Evolutionary conservation across 2,329 filamentous ascomycete genomes (phyloP).

Genomic region (Cladophialophora immunda): DNA sequence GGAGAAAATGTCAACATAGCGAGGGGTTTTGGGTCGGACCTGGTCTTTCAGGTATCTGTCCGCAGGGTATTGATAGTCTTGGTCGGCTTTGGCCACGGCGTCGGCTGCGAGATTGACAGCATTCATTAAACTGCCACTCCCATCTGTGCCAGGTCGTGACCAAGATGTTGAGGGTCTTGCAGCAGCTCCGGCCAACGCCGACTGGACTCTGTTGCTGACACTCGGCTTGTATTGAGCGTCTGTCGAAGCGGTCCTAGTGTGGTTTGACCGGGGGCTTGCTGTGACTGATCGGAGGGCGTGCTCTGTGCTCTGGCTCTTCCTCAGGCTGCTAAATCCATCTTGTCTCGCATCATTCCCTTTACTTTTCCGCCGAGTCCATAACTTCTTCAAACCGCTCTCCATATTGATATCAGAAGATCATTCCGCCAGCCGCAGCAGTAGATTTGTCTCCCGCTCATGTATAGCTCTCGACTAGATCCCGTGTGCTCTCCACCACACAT

Average conservation of each 20-base stretch:
- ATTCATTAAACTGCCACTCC: slow-evolving; percentile 38
- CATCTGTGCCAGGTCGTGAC: slow-evolving; percentile 37
- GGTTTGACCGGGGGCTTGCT: slow-evolving; percentile 17
- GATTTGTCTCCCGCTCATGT: slow-evolving; percentile 13
- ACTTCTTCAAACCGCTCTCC: slow-evolving; percentile 35
- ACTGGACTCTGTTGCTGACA: slow-evolving; percentile 24
- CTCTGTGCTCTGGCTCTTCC: slow-evolving; percentile 30
- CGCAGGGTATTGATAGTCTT: slow-evolving; percentile 27
- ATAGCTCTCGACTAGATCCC: slow-evolving; percentile 10
- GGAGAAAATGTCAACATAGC: slow-evolving; percentile 40
- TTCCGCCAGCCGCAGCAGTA: slow-evolving; percentile 8
- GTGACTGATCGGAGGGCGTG: slow-evolving; percentile 11
- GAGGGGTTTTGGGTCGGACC: slow-evolving; percentile 28
- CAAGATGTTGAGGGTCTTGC: slow-evolving; percentile 29
- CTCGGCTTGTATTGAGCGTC: slow-evolving; percentile 21
- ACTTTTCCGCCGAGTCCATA: slow-evolving; percentile 38
- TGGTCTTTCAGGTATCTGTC: slow-evolving; percentile 24
- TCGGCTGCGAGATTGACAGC: slow-evolving; percentile 40
- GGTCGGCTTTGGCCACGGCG: slow-evolving; percentile 27
- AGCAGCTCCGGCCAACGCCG: slow-evolving; percentile 30
- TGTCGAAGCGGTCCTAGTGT: slow-evolving; percentile 13
- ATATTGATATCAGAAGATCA: slow-evolving; percentile 25
- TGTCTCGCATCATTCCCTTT: slow-evolving; percentile 28
- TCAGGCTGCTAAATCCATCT: slow-evolving; percentile 28
- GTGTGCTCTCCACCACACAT: slow-evolving; percentile 14